Evolutionary conservation across 2,329 filamentous ascomycete genomes (phyloP).

Genomic region (Aspergillus floridensis): DNA sequence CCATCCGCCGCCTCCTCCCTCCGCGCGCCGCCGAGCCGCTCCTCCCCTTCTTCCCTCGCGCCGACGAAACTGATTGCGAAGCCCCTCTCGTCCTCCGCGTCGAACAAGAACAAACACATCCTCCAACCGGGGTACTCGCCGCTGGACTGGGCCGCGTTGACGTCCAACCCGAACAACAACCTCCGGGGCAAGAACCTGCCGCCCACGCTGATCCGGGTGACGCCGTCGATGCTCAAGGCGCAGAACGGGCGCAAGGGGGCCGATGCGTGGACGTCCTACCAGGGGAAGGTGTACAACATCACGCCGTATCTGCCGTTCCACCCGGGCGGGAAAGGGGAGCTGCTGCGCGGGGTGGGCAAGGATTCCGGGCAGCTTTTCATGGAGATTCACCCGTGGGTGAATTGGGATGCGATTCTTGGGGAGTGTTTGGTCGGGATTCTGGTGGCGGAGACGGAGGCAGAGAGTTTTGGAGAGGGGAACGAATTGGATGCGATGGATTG

Average conservation of each 20-base stretch:
- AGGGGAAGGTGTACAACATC: conserved; percentile 92
- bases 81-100: conserved; percentile 43
- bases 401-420: conserved; percentile 65
- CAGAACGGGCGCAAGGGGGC: conserved; percentile 80
- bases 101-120: conserved; percentile 35
- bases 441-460: conserved; percentile 54
- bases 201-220: conserved; percentile 65
- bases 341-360: conserved; percentile 62
- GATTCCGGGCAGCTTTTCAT: conserved; percentile 64
- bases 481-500: conserved; percentile 61
- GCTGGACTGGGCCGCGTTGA: conserved; percentile 88
- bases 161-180: conserved; percentile 60
- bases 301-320: conserved; percentile 87
- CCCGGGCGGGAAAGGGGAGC: conserved; percentile 69
- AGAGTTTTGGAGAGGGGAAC: conserved; percentile 26
- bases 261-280: conserved; percentile 87
- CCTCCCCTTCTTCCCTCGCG: conserved; percentile 43
- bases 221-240: conserved; percentile 72
- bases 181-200: conserved; percentile 59
- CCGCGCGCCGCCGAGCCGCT: conserved; percentile 42
- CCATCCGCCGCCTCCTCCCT: conserved; percentile 46
- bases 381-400: conserved; percentile 66
- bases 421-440: conserved; percentile 62
- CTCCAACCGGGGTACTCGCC: conserved; percentile 90
- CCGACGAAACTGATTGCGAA: conserved; percentile 43